Evolutionary conservation across 2,329 filamentous ascomycete species (phyloP).

Genomic region (Ceratocystis smalleyi): DNA sequence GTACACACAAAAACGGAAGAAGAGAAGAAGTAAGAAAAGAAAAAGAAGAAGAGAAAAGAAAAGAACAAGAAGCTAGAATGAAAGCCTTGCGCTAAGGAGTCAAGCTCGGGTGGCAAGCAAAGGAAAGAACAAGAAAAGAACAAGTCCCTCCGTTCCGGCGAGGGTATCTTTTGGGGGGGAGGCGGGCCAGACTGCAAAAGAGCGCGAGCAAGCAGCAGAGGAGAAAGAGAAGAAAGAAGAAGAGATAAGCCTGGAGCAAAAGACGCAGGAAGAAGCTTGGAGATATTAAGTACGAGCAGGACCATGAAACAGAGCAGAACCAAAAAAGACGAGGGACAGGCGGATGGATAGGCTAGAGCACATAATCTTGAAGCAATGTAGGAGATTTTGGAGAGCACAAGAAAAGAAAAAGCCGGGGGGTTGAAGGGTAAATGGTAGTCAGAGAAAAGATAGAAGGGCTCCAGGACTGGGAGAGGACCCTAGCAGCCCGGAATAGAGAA

Average conservation of each 20-base stretch:
- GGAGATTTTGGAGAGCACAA: background rate
- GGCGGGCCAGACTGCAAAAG: conserved; percentile 11
- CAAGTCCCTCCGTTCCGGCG: conserved; percentile 1
- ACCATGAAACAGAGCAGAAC: background rate
- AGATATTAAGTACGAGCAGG: background rate
- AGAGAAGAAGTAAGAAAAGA: background rate
- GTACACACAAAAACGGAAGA: background rate
- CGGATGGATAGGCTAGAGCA: background rate
- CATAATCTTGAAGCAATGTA: conserved; percentile 1
- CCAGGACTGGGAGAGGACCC: background rate
- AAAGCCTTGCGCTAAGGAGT: background rate
- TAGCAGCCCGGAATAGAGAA: background rate
- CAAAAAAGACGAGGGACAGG: background rate
- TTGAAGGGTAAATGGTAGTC: background rate
- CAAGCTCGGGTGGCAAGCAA: conserved; percentile 2
- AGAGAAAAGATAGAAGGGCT: background rate
- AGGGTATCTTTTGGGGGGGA: background rate
- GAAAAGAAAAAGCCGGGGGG: background rate
- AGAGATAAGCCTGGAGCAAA: conserved; percentile 1
- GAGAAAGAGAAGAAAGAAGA: conserved; percentile 7
- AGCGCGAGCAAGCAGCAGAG: conserved; percentile 8
- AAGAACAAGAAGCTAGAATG: conserved; percentile 11
- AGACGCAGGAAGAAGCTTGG: background rate
- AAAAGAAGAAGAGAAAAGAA: conserved; percentile 1
- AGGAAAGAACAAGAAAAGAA: conserved; percentile 8